A percentile compares a stretch with the other conserved stretches of the same genome.
Evolutionary conservation across 768 basidiomycete species (phyloP).

Genomic region (Chalciporus piperatus): DNA sequence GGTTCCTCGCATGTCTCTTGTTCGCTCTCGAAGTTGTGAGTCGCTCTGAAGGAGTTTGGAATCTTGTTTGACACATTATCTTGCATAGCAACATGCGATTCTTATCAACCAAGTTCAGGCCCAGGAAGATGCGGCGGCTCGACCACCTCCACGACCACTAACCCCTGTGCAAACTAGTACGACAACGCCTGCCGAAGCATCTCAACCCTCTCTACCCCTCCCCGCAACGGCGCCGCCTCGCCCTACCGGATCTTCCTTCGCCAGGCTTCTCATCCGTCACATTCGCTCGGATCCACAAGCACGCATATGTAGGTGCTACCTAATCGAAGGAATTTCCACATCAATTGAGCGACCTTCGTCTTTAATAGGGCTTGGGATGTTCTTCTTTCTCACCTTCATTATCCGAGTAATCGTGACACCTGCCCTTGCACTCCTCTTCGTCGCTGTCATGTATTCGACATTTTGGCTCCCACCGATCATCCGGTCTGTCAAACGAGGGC

Average conservation of each 20-base stretch:
- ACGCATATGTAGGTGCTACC: slow-evolving; percentile 54
- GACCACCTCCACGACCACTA: slow-evolving; percentile 21
- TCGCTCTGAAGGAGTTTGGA: slow-evolving; percentile 4
- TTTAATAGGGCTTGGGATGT: slow-evolving; percentile 58
- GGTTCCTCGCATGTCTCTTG: slow-evolving; percentile 76
- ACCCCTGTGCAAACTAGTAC: slow-evolving; percentile 5
- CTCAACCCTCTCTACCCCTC: slow-evolving; percentile 20
- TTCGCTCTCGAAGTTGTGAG: slow-evolving; percentile 82
- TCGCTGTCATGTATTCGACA: slow-evolving; percentile 67
- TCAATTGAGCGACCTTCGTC: too few species aligned
- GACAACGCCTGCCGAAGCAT: slow-evolving; percentile 1
- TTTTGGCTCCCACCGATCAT: slow-evolving; percentile 89
- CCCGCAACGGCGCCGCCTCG: slow-evolving; percentile 18
- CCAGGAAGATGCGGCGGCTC: slow-evolving; percentile 55
- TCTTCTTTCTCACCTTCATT: slow-evolving; percentile 67
- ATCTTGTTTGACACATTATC: not conserved
- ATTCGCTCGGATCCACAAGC: slow-evolving; percentile 69
- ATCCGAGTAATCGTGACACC: slow-evolving; percentile 73
- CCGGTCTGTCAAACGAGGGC: slow-evolving; percentile 67
- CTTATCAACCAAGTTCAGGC: slow-evolving; percentile 81
- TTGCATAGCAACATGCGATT: slow-evolving; percentile 73
- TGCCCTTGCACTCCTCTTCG: slow-evolving; percentile 60
- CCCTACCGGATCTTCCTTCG: slow-evolving; percentile 28
- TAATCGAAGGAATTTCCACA: not conserved
- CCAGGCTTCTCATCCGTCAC: slow-evolving; percentile 55